Evolutionary conservation across 805 yeast species (phyloP).

Genomic region (Candida qinlingensis): DNA sequence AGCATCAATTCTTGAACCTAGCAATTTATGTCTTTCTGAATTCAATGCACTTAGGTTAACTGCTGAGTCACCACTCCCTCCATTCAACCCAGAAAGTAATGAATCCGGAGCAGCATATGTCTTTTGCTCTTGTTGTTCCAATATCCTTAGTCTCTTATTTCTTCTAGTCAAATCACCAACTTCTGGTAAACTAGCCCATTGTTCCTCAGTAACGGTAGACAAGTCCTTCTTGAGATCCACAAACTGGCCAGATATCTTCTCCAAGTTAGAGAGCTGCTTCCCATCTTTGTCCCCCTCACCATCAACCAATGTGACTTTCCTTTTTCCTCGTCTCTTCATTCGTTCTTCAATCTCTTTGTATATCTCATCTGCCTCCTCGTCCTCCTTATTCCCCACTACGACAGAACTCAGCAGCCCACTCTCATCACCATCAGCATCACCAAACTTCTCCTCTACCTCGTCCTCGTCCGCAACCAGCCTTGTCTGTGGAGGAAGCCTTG

Average conservation of each 20-base stretch:
- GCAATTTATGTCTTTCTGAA: conserved; percentile 55
- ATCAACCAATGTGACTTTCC: conserved; percentile 19
- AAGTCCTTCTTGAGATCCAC: conserved; percentile 63
- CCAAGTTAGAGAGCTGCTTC: conserved; percentile 15
- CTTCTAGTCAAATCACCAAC: conserved; percentile 80
- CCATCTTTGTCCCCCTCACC: conserved; percentile 27
- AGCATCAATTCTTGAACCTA: conserved; percentile 50
- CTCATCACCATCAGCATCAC: conserved; percentile 26
- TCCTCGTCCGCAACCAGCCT: conserved; percentile 19
- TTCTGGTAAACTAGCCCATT: conserved; percentile 84
- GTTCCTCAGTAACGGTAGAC: conserved; percentile 51
- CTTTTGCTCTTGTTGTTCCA: conserved; percentile 58
- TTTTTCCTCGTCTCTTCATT: conserved; percentile 28
- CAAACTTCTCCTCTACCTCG: conserved; percentile 16
- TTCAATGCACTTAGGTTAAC: conserved; percentile 48
- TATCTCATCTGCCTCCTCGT: conserved; percentile 71
- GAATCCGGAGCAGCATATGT: conserved; percentile 82
- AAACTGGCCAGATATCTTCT: conserved; percentile 47
- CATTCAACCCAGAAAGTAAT: conserved; percentile 37
- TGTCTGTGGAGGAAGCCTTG: conserved; percentile 28
- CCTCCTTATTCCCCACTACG: conserved; percentile 43
- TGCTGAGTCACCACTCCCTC: conserved; percentile 27
- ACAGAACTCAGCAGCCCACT: conserved; percentile 22
- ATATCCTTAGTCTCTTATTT: conserved; percentile 65
- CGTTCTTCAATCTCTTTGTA: conserved; percentile 64